These are phyloP conservation scores for Cephaloascus albidus DNA, from an alignment of 805 yeast species.

Conservation along the genomic window DNA sequence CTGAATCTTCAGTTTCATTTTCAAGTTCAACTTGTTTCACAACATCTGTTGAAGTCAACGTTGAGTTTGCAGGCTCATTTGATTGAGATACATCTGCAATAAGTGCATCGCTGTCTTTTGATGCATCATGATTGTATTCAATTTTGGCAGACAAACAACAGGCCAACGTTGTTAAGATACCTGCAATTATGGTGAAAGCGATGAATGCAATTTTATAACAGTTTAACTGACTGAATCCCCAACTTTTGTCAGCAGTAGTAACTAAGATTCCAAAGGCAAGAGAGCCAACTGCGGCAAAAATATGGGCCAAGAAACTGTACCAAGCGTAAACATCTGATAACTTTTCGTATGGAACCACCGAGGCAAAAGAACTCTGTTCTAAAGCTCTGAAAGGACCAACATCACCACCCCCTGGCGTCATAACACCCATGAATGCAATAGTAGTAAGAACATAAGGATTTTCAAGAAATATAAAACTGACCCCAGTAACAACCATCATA, in stretches of 20 bases:
- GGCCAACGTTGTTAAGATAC: conserved; percentile 9
- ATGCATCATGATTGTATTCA: conserved; percentile 6
- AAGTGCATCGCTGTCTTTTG: neutral
- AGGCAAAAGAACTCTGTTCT: conserved; percentile 46
- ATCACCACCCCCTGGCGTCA: conserved; percentile 51
- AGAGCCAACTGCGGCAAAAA: conserved; percentile 38
- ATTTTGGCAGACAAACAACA: conserved; percentile 8
- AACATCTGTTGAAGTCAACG: neutral
- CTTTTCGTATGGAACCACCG: conserved; percentile 26
- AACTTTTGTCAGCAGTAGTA: conserved; percentile 6
- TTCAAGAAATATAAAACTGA: conserved; percentile 22
- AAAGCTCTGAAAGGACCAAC: conserved; percentile 50
- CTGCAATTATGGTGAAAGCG: conserved; percentile 13
- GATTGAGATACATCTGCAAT: neutral
- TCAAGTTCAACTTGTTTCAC: neutral
- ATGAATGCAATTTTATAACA: conserved; percentile 22
- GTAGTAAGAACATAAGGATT: conserved; percentile 22
- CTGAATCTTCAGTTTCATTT: neutral
- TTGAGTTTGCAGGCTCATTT: neutral
- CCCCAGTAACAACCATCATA: conserved; percentile 33
- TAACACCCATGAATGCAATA: conserved; percentile 37
- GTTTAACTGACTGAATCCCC: conserved; percentile 10
- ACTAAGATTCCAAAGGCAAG: conserved; percentile 25
- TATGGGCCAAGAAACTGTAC: conserved; percentile 41
- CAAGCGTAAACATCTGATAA: conserved; percentile 50